Conservation (phyloP, 2,329 filamentous ascomycete genomes). For the Sclerotinia trifoliorum region DNA sequence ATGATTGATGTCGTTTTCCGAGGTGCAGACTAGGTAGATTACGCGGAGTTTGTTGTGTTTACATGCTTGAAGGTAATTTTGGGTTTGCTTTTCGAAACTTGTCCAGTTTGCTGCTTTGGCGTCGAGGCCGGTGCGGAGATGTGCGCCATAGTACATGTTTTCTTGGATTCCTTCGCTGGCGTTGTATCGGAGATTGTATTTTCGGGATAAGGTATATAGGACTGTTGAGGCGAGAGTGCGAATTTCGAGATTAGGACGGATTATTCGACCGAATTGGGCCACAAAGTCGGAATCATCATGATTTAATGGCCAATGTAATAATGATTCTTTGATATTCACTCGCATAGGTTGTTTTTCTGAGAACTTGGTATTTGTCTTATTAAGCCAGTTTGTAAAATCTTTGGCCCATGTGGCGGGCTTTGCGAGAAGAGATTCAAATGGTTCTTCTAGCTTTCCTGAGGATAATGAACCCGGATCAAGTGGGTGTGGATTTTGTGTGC, state of each 20-base stretch:
- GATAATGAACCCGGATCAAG: conserved; percentile 16
- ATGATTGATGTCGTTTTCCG: neutral
- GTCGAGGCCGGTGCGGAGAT: conserved; percentile 43
- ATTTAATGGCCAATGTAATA: conserved; percentile 32
- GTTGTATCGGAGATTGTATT: conserved; percentile 35
- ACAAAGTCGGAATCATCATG: conserved; percentile 30
- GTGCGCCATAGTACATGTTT: conserved; percentile 42
- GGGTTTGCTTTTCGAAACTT: neutral
- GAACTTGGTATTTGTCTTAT: conserved; percentile 26
- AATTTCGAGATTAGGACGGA: conserved; percentile 31
- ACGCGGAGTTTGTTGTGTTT: conserved; percentile 14
- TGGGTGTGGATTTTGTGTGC: conserved; percentile 18
- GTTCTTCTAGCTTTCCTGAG: conserved; percentile 7
- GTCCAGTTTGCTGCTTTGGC: conserved; percentile 30
- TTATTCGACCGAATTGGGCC: conserved; percentile 29
- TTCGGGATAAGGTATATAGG: conserved; percentile 37
- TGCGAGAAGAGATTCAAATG: conserved; percentile 10
- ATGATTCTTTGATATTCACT: conserved; percentile 30
- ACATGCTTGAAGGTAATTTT: conserved; percentile 20
- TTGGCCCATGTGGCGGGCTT: conserved; percentile 31
- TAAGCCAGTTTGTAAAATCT: conserved; percentile 34
- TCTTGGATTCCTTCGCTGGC: conserved; percentile 32
- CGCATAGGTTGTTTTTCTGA: conserved; percentile 29
- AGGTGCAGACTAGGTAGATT: conserved; percentile 8
- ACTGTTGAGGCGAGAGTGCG: conserved; percentile 31